Conservation (phyloP, 2,329 filamentous ascomycete species). For the Cadophora sp. region DNA sequence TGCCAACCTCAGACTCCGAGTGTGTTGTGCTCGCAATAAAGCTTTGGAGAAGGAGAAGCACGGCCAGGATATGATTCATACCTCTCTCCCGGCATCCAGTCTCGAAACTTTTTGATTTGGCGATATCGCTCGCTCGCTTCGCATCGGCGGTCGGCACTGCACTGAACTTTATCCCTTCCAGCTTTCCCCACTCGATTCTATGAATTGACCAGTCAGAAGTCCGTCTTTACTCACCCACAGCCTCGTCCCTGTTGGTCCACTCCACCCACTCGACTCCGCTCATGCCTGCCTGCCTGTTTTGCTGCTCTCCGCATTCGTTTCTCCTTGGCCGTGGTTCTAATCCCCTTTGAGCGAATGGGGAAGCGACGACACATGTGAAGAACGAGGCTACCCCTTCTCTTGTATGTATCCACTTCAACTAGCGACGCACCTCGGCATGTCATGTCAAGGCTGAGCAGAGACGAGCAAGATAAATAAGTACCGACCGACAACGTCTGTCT, state of each 20-base stretch:
- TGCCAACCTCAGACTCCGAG: neutral
- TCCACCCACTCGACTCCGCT: too few species aligned
- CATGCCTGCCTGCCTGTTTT: too few species aligned
- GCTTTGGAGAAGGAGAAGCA: neutral
- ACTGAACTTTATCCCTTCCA: too few species aligned
- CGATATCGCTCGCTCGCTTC: constrained; percentile 15
- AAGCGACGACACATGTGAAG: constrained; percentile 6
- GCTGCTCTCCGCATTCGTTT: constrained; percentile 4
- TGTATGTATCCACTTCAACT: neutral
- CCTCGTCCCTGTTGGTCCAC: constrained; percentile 9
- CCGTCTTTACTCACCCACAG: constrained; percentile 19
- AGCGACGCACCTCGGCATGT: neutral
- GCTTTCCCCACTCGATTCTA: neutral
- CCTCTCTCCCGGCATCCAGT: neutral
- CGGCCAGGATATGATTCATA: constrained; percentile 11
- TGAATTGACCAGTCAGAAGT: constrained; percentile 9
- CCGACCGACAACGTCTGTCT: neutral
- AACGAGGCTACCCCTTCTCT: neutral
- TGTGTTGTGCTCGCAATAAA: neutral
- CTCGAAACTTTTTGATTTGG: constrained; percentile 13
- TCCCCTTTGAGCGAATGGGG: neutral
- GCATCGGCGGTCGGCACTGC: constrained; percentile 6
- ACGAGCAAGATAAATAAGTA: neutral
- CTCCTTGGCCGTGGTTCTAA: neutral
- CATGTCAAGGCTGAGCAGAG: neutral